A percentile compares a stretch with the other conserved stretches of the same genome.
phyloP scores from a whole-genome alignment of 192 early-diverging fungal genomes.

The Tieghemiomyces parasiticus region DNA sequence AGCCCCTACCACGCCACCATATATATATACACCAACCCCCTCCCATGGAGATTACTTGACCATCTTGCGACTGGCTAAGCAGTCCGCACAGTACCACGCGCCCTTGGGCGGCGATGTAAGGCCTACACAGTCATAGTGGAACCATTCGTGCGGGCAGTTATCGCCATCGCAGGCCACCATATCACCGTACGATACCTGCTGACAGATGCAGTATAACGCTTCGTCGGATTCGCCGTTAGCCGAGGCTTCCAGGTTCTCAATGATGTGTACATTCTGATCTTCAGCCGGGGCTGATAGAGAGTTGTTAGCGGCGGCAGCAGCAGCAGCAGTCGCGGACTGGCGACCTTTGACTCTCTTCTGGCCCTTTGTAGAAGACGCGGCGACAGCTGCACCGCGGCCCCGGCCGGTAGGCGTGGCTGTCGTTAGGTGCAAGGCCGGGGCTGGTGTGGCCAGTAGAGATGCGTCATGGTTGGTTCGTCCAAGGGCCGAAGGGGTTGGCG shows the following conservation, averaged over 20 bases:
- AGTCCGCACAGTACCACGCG: constrained; percentile 36
- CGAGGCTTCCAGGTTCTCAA: background rate
- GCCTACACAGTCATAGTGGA: constrained; percentile 40
- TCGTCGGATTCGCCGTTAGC: constrained; percentile 29
- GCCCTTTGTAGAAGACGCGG: background rate
- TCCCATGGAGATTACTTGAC: no score
- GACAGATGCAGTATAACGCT: constrained; percentile 35
- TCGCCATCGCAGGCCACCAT: constrained; percentile 36
- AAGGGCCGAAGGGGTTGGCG: background rate
- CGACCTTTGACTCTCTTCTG: constrained; percentile 1
- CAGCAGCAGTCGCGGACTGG: background rate
- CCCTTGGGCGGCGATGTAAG: constrained; percentile 32
- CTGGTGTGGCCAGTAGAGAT: background rate
- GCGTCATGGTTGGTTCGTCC: background rate
- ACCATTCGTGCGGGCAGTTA: constrained; percentile 35
- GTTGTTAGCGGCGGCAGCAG: background rate
- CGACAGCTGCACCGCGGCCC: background rate
- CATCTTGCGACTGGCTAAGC: constrained; percentile 16
- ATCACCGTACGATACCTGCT: constrained; percentile 32
- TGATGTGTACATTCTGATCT: constrained; percentile 1
- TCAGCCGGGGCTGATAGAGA: background rate
- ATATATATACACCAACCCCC: no score
- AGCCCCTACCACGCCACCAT: no score
- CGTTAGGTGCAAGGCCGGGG: background rate
- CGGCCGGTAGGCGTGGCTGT: background rate